Evolutionary conservation across 495 filamentous ascomycete genomes (phyloP), one percentile per base, ranked within the genome.

Genomic region (Podospora comata): DNA sequence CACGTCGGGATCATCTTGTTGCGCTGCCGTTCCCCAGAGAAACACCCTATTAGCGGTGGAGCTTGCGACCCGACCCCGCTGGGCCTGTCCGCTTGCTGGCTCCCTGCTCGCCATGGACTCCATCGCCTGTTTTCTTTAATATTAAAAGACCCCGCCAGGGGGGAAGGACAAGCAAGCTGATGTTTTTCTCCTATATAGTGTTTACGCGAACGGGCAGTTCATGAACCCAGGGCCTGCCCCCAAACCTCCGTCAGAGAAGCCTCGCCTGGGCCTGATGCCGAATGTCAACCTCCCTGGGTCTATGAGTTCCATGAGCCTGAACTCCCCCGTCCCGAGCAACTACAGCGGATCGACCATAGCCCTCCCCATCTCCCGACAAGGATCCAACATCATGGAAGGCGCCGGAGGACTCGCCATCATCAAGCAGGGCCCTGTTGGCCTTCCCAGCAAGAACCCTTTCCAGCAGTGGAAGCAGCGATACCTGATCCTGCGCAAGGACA

Each of bases 161-260:
- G 61, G 32, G 18, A 23, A 23, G 30, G 16, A 18, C 32, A 62
- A 32, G 59, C 58, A 71, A 66, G 71, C 74, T 76, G 63, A 76
- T 64, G 23, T 68, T 39, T 39, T 63, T 32, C 18, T 53, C 32
- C 60, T 55, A 56, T 57, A 66, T 72, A 88, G 86, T 71, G 81
- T 87, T 73, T 92, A 91, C 78, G 81, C 86, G 59, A 81, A 83
- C 67, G 86, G 86, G 74, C 88, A 90, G 77, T 99, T 99, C 81
- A 95, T 97, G 91, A 98, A 97, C 76, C 93, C 95, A 66, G 92
- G 95, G 61, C 94, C 95, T 60, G 94, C 95, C 65, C 95, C 95
- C 58, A 88, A 90, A 69, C 95, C 95, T 60, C 95, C 95, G 16
- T 89, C 88, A 54, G 91, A 94, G 72, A 89, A 91, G 67, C 91